Base-by-base conservation (phyloP, 768 basidiomycete species). In the Tricholoma bakamatsutake region DNA sequence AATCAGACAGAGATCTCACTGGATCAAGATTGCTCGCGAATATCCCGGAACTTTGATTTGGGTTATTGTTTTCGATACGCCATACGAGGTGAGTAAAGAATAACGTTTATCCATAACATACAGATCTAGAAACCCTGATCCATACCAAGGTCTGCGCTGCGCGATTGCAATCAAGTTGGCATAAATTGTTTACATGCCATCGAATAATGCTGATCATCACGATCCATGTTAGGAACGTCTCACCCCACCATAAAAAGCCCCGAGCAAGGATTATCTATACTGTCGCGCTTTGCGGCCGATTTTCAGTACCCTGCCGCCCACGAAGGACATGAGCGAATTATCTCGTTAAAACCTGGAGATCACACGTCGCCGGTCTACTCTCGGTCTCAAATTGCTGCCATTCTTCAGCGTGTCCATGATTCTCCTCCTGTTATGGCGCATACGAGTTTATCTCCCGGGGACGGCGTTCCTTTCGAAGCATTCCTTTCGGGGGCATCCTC, bases 31-130 rank as follows among this genome's bases (percentile, higher is more conserved):
- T 57, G 88, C 87, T 12, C 78, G 73, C 59, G 80, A 81, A 61
- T 85, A 83, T 64, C 82, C 84, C 52, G 80, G 77, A 56, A 84
- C 80, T 50, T 69, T 72, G 52, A 73, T 87, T 57, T 89, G 87
- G 81, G 80, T 87, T 70, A 79, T 92, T 71, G 83, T 87, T 59
- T 89, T 90, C 61, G 84, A 90, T 66, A 87, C 82, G 4, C 85
- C 87, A 57, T 85, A 87, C 70, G 78, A 87, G 70, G 88, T 89
- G 62, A 74, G 78, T 35, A 53, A 39, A 62, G 58, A 58, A 53
- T 59, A 37, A 35, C 21, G 7, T 21, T 57, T 51, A 30, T 15
- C 15, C n/a, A 17, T 57, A n/a, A 33, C 52, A 11, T 8, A 40
- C 17, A 12, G 35, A 37, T 37, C 35, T 37, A 37, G 33, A 66